Evolutionary conservation across 1,284 basidiomycete genomes (phyloP), one percentile per base, ranked within the genome.

Genomic region (Cryptococcus jaspeensis): DNA sequence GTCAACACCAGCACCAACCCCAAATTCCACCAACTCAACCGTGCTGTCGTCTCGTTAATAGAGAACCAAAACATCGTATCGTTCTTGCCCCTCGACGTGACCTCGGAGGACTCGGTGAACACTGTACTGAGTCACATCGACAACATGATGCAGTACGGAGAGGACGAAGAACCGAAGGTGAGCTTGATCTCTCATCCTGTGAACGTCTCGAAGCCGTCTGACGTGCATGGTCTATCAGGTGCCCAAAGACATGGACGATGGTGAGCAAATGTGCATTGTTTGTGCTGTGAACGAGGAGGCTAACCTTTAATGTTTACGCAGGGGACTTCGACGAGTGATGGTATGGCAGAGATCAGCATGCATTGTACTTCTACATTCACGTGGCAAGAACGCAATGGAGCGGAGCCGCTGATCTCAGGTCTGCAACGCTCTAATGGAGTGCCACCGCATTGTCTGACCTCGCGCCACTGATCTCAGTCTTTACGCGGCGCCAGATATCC

Each of bases 51-150:
- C 3, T 89, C 94, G 67, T 80, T 99, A 66, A 98, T 99, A 73
- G 93, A 98, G 75, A 96, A 99, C 73, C 94, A 98, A 75, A 95
- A 94, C 49, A 84, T 99, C 55, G 96, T 99, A 5, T 93, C 92
- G 1, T 99, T 99, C 81, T 80, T 99, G 40, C 94, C 96, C 1
- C 83, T 99, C 44, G 92, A 99, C 77, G 85, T 97, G 50, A 88
- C 91, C 2, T 85, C 86, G 61, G 86, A 94, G 51, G 92, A 97
- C 67, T 93, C 90, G 9, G 82, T 99, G 49, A 90, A 92, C 70
- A 87, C 85, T 1, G 86, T 98, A 13, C 82, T 99, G 50, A 93
- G 91, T 71, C 93, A 98, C 74, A 89, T 99, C 57, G 96, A 99
- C 79, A 94, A 94, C 69, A 88, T 92, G 60, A 91, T 98, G 85